Conservation (phyloP, 208 protist species). For the Angomonas ambiguus region DNA sequence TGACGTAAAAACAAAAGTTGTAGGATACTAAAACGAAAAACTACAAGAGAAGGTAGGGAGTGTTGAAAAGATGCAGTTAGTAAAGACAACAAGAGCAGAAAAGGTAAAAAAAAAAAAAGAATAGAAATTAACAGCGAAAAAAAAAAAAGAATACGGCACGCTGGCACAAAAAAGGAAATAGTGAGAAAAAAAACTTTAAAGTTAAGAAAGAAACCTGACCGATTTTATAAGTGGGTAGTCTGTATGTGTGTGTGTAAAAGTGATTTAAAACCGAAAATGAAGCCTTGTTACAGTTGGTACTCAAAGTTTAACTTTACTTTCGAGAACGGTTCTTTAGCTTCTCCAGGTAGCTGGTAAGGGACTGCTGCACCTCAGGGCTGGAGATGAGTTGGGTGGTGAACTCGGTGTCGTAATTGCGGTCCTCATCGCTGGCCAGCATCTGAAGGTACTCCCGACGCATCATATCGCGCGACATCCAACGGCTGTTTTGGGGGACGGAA, state of each 20-base stretch:
- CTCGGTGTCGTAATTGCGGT: slow-evolving; percentile 77
- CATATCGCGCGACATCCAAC: slow-evolving; percentile 82
- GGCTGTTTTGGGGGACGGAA: slow-evolving; percentile 51
- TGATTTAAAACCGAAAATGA: not conserved
- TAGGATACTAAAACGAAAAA: too few relatives aligned
- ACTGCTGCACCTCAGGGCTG: slow-evolving; percentile 69
- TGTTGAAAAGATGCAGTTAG: too few relatives aligned
- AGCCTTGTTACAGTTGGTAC: not conserved
- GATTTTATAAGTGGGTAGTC: not conserved
- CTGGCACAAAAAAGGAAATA: not conserved
- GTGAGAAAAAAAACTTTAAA: slow-evolving; percentile 2
- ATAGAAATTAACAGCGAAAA: not conserved
- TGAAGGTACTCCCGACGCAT: slow-evolving; percentile 73
- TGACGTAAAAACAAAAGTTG: too few relatives aligned
- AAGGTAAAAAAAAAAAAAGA: not conserved
- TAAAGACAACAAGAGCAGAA: too few relatives aligned
- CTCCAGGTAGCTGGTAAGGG: slow-evolving; percentile 46
- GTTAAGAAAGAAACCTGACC: slow-evolving; percentile 3
- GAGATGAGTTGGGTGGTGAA: slow-evolving; percentile 66
- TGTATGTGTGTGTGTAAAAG: not conserved
- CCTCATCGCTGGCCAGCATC: slow-evolving; percentile 64
- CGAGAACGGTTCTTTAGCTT: slow-evolving; percentile 45
- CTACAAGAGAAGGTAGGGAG: too few relatives aligned
- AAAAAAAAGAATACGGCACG: not conserved
- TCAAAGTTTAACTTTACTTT: slow-evolving; percentile 24